phyloP scores from a whole-genome alignment of 352 stramenopile genomes.

The Blastocystis sp. region DNA sequence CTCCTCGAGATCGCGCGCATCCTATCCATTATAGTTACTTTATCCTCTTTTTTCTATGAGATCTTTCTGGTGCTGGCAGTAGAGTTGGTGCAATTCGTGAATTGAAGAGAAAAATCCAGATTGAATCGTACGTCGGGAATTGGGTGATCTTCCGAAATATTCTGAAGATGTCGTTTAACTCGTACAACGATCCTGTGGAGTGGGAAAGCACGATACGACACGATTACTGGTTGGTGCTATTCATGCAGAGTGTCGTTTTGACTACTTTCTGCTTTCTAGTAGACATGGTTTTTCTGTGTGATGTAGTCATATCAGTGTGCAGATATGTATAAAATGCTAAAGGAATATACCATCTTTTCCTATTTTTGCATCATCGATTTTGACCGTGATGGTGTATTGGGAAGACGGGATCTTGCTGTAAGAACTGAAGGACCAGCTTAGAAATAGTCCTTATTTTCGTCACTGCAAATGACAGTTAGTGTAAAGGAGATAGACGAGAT shows the following conservation, averaged over 20 bases:
- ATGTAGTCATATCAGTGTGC: not conserved
- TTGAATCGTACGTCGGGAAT: not conserved
- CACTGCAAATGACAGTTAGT: not conserved
- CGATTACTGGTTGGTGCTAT: not conserved
- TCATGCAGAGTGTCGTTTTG: not conserved
- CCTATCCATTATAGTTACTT: too few relatives aligned
- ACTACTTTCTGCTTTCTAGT: not conserved
- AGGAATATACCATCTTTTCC: not conserved
- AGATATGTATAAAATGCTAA: not conserved
- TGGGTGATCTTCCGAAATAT: not conserved
- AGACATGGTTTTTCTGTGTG: not conserved
- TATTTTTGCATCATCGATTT: constrained; percentile 21
- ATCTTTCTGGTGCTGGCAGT: too few relatives aligned
- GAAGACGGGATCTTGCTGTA: not conserved
- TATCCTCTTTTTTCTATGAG: too few relatives aligned
- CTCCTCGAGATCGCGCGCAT: not conserved
- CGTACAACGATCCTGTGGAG: not conserved
- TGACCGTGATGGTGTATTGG: not conserved
- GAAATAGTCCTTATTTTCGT: not conserved
- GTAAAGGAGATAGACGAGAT: not conserved
- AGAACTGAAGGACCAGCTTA: too few relatives aligned
- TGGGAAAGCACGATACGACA: not conserved
- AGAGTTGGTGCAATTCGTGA: too few relatives aligned
- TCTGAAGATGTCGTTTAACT: not conserved
- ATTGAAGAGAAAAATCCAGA: too few relatives aligned